Evolutionary conservation across 2,329 filamentous ascomycete genomes (phyloP).

Genomic region (Volutella citrinella): DNA sequence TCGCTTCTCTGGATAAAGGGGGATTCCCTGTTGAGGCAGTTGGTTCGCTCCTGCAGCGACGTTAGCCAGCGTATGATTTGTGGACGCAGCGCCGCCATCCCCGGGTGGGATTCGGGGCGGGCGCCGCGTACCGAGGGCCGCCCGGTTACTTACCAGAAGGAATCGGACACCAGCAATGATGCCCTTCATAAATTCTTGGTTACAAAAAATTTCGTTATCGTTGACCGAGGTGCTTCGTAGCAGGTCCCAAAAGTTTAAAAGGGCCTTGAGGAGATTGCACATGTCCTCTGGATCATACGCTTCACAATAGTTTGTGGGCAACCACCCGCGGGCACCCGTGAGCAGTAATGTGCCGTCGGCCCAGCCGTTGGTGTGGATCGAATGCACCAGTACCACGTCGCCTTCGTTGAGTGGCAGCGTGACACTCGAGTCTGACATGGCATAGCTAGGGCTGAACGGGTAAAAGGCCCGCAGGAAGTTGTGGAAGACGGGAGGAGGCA

Average conservation of each 20-base stretch:
- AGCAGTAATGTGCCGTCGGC: slow-evolving; percentile 89
- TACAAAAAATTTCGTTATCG: slow-evolving; percentile 75
- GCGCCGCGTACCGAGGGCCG: background rate
- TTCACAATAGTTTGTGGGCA: slow-evolving; percentile 98
- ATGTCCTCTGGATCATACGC: slow-evolving; percentile 88
- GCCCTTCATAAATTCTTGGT: slow-evolving; percentile 91
- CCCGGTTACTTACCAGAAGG: slow-evolving; percentile 65
- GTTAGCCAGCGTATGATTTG: slow-evolving; percentile 1
- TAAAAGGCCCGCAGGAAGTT: slow-evolving; percentile 95
- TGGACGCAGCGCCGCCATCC: slow-evolving; percentile 16
- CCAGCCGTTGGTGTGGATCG: slow-evolving; percentile 97
- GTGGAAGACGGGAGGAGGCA: slow-evolving; percentile 70
- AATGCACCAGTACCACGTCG: slow-evolving; percentile 91
- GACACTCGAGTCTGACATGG: slow-evolving; percentile 78
- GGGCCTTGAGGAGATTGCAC: slow-evolving; percentile 76
- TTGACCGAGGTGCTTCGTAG: slow-evolving; percentile 74
- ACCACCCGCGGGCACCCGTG: slow-evolving; percentile 86
- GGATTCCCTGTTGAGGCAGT: slow-evolving; percentile 83
- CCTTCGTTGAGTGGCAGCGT: slow-evolving; percentile 86
- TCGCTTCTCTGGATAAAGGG: slow-evolving; percentile 72
- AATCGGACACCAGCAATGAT: slow-evolving; percentile 91
- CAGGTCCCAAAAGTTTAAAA: slow-evolving; percentile 91
- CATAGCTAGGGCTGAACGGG: slow-evolving; percentile 78
- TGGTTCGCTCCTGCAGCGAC: slow-evolving; percentile 69
- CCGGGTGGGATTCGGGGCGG: too few species aligned